Conservation (phyloP, 768 basidiomycete species). For the Mycena vitilis region DNA sequence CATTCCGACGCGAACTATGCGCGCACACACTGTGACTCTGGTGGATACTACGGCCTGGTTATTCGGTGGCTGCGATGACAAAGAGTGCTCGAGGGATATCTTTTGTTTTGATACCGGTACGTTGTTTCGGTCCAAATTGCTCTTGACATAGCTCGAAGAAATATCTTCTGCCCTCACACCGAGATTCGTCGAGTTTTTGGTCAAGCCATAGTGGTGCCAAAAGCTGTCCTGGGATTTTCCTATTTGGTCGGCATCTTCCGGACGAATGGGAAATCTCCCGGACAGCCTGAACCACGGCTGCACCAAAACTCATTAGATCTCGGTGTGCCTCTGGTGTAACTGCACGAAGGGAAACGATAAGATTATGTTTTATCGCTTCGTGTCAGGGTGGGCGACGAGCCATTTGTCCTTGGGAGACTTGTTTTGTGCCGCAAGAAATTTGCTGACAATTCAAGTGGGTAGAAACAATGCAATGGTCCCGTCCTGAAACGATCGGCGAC, state of each 20-base stretch:
- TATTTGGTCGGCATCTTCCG: too few relatives aligned
- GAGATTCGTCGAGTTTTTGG: too few relatives aligned
- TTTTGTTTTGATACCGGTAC: constrained; percentile 89
- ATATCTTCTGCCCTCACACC: not conserved
- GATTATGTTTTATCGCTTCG: too few relatives aligned
- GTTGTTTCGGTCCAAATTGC: constrained; percentile 23
- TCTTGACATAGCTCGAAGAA: not conserved
- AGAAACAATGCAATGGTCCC: constrained; percentile 94
- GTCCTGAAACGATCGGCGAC: constrained; percentile 82
- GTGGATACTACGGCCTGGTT: constrained; percentile 88
- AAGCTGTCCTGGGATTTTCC: too few relatives aligned
- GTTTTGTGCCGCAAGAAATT: not conserved
- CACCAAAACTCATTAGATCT: too few relatives aligned
- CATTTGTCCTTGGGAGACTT: too few relatives aligned
- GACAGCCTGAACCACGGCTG: too few relatives aligned
- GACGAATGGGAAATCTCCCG: too few relatives aligned
- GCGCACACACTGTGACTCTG: constrained; percentile 87
- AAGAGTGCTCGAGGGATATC: constrained; percentile 77
- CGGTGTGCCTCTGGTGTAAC: too few relatives aligned
- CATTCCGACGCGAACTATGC: constrained; percentile 74
- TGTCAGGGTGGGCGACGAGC: too few relatives aligned
- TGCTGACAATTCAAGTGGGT: constrained; percentile 10
- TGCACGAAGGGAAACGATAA: too few relatives aligned
- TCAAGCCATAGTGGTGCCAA: too few relatives aligned
- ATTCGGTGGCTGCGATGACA: constrained; percentile 90